Evolutionary conservation across 1,139 yeast genomes (phyloP).

Genomic region (Magnusiomyces sp.): DNA sequence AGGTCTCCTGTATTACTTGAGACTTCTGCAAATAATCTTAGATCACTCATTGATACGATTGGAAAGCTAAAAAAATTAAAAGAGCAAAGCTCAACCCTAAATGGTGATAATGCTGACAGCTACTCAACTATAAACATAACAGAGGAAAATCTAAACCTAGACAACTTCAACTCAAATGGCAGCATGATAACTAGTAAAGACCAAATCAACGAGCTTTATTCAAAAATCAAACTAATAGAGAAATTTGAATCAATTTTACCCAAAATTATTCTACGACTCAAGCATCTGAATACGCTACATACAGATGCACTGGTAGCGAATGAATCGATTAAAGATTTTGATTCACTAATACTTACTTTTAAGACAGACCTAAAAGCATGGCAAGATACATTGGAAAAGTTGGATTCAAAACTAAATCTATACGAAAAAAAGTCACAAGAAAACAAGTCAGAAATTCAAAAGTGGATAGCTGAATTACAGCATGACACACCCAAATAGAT

Average conservation of each 20-base stretch:
- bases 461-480: conserved; percentile 7
- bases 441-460: conserved; percentile 6
- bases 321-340: conserved; percentile 8
- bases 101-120: background rate
- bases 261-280: conserved; percentile 9
- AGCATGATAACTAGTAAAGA: background rate
- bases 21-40: conserved; percentile 7
- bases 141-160: background rate
- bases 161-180: background rate
- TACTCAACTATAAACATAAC: background rate
- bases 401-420: no score
- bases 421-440: conserved; percentile 1
- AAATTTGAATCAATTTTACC: conserved; percentile 11
- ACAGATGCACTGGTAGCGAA: conserved; percentile 11
- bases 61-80: conserved; percentile 1
- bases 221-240: conserved; percentile 3
- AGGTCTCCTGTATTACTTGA: conserved; percentile 11
- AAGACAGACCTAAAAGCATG: conserved; percentile 10
- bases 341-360: conserved; percentile 6
- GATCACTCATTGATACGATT: conserved; percentile 2
- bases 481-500: background rate
- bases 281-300: conserved; percentile 9
- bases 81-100: background rate
- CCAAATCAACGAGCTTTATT: conserved; percentile 7
- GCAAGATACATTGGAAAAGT: conserved; percentile 6